A percentile compares a stretch with the other conserved stretches of the same genome.
Conservation (phyloP, 169 alveolate genomes). For the Plasmodium fragile region DNA sequence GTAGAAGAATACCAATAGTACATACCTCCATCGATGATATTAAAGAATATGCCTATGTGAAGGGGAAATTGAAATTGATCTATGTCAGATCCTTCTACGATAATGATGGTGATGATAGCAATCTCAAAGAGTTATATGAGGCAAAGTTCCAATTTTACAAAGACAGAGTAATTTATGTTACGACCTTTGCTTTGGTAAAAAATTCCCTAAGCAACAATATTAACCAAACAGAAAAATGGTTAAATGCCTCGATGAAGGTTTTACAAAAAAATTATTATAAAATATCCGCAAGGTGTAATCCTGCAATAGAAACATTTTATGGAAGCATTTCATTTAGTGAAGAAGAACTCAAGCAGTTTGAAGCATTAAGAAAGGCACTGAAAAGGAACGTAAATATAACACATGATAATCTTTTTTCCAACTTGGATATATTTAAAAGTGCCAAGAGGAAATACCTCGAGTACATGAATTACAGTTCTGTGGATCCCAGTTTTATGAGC, state of each 20-base stretch:
- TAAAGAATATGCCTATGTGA: constrained; percentile 28
- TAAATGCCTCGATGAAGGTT: constrained; percentile 41
- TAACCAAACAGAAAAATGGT: constrained; percentile 37
- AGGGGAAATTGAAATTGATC: constrained; percentile 54
- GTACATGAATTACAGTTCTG: constrained; percentile 25
- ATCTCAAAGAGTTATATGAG: constrained; percentile 52
- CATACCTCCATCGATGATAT: constrained; percentile 38
- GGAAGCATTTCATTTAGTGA: constrained; percentile 27
- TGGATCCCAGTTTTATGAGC: background rate
- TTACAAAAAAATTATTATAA: constrained; percentile 63
- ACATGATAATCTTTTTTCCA: constrained; percentile 43
- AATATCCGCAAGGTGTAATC: constrained; percentile 21
- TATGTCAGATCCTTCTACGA: constrained; percentile 52
- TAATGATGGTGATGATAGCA: constrained; percentile 5
- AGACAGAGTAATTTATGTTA: constrained; percentile 39
- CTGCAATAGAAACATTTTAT: constrained; percentile 1
- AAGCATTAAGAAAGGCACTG: constrained; percentile 24
- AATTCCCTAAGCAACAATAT: constrained; percentile 26
- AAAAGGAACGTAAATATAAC: constrained; percentile 39
- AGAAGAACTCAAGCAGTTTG: constrained; percentile 20
- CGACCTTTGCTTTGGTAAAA: constrained; percentile 59
- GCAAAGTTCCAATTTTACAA: constrained; percentile 57
- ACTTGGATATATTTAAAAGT: constrained; percentile 33
- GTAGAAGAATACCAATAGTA: constrained; percentile 33
- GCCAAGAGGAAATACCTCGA: constrained; percentile 58